Base-by-base conservation (phyloP, 2,329 filamentous ascomycete species). In the Ceratocystis huliohia region DNA sequence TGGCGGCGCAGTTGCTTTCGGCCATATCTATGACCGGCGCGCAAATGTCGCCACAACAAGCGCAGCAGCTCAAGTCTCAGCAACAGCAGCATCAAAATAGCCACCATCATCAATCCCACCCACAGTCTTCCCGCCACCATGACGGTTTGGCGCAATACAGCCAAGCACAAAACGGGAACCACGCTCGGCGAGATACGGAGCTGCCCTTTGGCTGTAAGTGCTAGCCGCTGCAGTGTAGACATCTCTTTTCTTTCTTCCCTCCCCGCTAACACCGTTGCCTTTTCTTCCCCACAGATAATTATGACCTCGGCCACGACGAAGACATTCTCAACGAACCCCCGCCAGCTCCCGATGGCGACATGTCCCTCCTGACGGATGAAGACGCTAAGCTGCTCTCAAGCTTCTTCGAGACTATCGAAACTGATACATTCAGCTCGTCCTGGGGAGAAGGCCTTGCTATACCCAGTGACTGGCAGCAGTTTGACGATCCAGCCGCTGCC, bases 151-250 rank as follows among this genome's bases (percentile, higher is more conserved):
- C 46, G 25, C 62, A 63, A 28, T 30, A 64, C 20, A 56, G 17
- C 65, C 22, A 64, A 37, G 5, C 61, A 63, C 3, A 61, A 20
- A 28, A 37, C 56, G 53, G 25, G 20, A n/a, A 1, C 30, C 45
- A 68, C 37, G 22, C 77, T 15, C 66, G 57, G 17, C 53, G 80
- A 71, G 79, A 83, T 71, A 76, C 79, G 22, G 41, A 81, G 70
- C 76, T 82, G 73, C 82, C 84, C 46, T 88, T 88, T 80, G 86
- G 86, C 72, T 88, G 86, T 88, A 80, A 71, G 85, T 81, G 3
- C 13, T 17, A 8, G n/a, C 10, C 20, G 28, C 20, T 28, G 17
- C 33, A 13, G 30, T 44, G 33, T 20, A 10, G 28, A 28, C 33
- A n/a, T 28, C 33, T 50, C 25, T 10, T 8, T 22, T 48, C 13